A percentile compares a stretch with the other conserved stretches of the same genome.
Conservation (phyloP, 371 early-diverging fungal genomes). For the Mucor sp. region DNA sequence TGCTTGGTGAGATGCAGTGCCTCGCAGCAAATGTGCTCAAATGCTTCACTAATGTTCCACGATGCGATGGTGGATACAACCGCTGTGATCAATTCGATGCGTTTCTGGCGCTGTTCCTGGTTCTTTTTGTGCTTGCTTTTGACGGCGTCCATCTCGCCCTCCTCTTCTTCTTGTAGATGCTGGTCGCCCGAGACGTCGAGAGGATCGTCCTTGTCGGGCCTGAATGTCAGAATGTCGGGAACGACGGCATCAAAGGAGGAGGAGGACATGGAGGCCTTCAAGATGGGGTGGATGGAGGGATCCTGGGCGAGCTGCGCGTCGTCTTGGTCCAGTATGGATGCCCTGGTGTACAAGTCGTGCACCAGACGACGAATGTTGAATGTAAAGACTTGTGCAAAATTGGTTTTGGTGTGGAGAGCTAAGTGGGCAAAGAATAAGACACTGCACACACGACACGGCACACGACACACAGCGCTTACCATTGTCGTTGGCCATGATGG, state of each 20-base stretch:
- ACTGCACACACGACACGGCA: not conserved
- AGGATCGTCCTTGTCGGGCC: conserved; percentile 42
- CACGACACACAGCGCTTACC: conserved; percentile 10
- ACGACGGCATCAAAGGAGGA: conserved; percentile 40
- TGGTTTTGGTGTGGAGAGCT: conserved; percentile 22
- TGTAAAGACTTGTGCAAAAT: conserved; percentile 41
- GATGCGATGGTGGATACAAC: conserved; percentile 54
- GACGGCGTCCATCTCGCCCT: not conserved
- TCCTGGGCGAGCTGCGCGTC: not conserved
- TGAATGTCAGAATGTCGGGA: conserved; percentile 32
- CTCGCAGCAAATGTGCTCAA: conserved; percentile 40
- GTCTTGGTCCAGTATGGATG: conserved; percentile 2
- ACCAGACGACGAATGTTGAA: conserved; percentile 49
- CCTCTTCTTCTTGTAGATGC: conserved; percentile 1
- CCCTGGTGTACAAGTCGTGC: conserved; percentile 33
- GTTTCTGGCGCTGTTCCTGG: conserved; percentile 26
- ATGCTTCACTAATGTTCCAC: conserved; percentile 54
- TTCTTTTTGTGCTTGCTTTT: not conserved
- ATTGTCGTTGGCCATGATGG: conserved; percentile 29
- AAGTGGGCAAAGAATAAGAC: not conserved
- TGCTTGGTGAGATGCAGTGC: conserved; percentile 26
- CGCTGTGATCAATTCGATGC: conserved; percentile 34
- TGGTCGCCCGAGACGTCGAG: conserved; percentile 27
- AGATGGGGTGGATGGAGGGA: conserved; percentile 8
- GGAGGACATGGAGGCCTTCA: conserved; percentile 38